These are phyloP conservation scores for Hypomontagnella monticulosa DNA, from an alignment of 495 filamentous ascomycete genomes.

Conservation along the genomic window DNA sequence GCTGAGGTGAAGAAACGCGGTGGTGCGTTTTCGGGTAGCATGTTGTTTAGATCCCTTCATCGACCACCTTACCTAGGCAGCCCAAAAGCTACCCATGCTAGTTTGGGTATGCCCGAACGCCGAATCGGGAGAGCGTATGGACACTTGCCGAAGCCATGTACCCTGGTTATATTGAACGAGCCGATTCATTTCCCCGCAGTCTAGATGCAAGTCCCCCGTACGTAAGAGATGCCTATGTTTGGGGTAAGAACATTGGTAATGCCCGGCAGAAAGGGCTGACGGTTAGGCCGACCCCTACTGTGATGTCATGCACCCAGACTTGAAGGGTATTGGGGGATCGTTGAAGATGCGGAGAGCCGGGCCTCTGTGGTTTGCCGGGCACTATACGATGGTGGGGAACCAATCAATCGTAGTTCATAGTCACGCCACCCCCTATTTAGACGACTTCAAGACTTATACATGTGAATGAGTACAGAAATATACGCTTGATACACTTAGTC, in stretches of 20 bases:
- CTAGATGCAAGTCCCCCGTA: conserved; percentile 27
- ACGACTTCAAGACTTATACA: no score
- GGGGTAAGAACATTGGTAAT: conserved; percentile 1
- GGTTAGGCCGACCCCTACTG: background rate
- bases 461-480: no score
- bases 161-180: conserved; percentile 34
- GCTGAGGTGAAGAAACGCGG: background rate
- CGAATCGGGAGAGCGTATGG: conserved; percentile 11
- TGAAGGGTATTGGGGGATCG: background rate
- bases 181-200: conserved; percentile 39
- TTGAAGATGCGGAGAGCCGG: background rate
- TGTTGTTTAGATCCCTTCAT: conserved; percentile 8
- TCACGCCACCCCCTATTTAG: background rate
- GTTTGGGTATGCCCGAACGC: conserved; percentile 16
- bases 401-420: conserved; percentile 1
- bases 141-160: conserved; percentile 35
- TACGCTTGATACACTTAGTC: no score
- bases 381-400: conserved; percentile 9
- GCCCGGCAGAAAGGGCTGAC: conserved; percentile 23
- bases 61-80: conserved; percentile 5
- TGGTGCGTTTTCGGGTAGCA: background rate
- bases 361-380: background rate
- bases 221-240: conserved; percentile 19
- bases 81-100: background rate
- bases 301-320: conserved; percentile 18